A percentile compares a stretch with the other conserved stretches of the same genome.
Conservation (phyloP, 2,329 filamentous ascomycete genomes). For the Cladosporium halotolerans region DNA sequence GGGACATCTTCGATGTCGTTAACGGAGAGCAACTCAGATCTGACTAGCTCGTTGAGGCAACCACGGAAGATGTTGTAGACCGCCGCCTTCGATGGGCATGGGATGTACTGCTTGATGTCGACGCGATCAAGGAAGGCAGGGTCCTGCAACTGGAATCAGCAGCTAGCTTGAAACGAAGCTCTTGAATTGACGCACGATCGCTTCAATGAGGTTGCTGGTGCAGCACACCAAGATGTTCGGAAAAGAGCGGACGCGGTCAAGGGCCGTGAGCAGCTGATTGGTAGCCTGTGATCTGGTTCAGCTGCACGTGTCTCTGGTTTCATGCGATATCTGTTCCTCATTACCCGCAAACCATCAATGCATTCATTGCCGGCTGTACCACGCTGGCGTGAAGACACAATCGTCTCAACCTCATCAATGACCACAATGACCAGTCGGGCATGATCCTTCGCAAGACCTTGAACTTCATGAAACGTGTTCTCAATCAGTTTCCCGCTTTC, state of each 20-base stretch:
- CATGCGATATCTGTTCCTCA: slow-evolving; percentile 1
- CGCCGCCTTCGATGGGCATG: slow-evolving; percentile 33
- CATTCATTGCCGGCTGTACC: slow-evolving; percentile 37
- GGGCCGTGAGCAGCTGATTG: slow-evolving; percentile 44
- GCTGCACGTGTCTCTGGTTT: background rate
- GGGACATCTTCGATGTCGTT: too few species aligned
- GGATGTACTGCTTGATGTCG: slow-evolving; percentile 42
- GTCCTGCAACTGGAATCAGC: slow-evolving; percentile 26
- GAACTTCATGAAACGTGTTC: slow-evolving; percentile 38
- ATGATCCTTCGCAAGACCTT: slow-evolving; percentile 32
- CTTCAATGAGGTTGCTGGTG: slow-evolving; percentile 44
- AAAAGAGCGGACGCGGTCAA: slow-evolving; percentile 39
- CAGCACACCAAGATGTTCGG: slow-evolving; percentile 45
- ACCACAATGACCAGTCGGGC: slow-evolving; percentile 40
- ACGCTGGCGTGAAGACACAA: slow-evolving; percentile 41
- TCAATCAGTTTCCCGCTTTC: slow-evolving; percentile 41
- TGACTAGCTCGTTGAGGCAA: slow-evolving; percentile 42
- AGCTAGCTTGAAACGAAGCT: background rate
- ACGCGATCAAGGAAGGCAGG: slow-evolving; percentile 45
- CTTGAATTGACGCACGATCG: slow-evolving; percentile 30
- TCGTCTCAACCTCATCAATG: slow-evolving; percentile 47
- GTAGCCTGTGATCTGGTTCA: slow-evolving; percentile 30
- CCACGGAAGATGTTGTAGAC: slow-evolving; percentile 45
- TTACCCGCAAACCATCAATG: slow-evolving; percentile 40
- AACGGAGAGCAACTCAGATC: slow-evolving; percentile 31